Conservation (phyloP, 2,329 filamentous ascomycete genomes). For the Fonsecaea pugnacius region DNA sequence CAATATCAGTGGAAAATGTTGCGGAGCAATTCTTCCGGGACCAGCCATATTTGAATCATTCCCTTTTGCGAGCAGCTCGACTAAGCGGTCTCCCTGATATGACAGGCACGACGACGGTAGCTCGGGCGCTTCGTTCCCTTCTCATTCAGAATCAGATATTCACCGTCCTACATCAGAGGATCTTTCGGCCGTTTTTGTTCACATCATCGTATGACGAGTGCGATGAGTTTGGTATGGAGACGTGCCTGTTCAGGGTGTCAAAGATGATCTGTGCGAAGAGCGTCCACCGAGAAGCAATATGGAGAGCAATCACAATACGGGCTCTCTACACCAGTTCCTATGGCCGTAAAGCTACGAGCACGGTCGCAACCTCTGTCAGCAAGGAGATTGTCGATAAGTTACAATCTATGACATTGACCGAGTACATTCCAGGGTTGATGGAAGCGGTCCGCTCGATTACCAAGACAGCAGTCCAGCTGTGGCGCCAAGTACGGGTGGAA, state of each 20-base stretch:
- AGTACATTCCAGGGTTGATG: constrained; percentile 56
- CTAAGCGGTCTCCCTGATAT: constrained; percentile 37
- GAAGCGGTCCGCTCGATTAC: constrained; percentile 59
- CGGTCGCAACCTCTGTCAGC: constrained; percentile 59
- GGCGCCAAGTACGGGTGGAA: constrained; percentile 62
- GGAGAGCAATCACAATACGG: constrained; percentile 62
- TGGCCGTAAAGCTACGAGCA: constrained; percentile 61
- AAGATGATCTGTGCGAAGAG: constrained; percentile 62
- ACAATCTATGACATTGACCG: constrained; percentile 58
- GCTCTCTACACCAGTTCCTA: constrained; percentile 62
- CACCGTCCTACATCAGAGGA: constrained; percentile 59
- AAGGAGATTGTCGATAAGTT: constrained; percentile 62
- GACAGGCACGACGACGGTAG: constrained; percentile 57
- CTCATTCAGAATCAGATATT: constrained; percentile 62
- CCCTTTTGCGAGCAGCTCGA: neutral
- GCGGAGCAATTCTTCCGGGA: constrained; percentile 58
- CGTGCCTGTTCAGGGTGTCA: constrained; percentile 59
- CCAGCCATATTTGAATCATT: constrained; percentile 38
- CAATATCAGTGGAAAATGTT: constrained; percentile 57
- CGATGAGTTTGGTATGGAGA: constrained; percentile 57
- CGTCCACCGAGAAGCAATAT: constrained; percentile 61
- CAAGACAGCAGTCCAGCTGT: constrained; percentile 63
- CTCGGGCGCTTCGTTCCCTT: constrained; percentile 57
- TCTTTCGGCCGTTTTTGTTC: constrained; percentile 64
- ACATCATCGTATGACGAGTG: constrained; percentile 56